Evolutionary conservation across 768 basidiomycete genomes (phyloP), one percentile per base, ranked within the genome.

Genomic region (Lyophyllum semitale): DNA sequence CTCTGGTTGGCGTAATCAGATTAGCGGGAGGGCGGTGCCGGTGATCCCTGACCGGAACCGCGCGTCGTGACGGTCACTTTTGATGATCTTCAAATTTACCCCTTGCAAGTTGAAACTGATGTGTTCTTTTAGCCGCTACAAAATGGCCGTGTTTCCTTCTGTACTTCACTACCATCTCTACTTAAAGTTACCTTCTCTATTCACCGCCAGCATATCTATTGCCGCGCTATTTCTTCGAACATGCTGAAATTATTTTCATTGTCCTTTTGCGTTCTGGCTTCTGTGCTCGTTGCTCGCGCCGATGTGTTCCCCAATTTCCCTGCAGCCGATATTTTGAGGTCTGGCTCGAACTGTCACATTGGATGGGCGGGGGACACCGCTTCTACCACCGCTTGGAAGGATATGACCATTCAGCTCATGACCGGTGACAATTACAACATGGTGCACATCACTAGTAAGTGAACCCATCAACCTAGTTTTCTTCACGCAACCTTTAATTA

Each of bases 391-490:
- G 60, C 57, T 9, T 94, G 91, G 91, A 85, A 80, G 66, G 68
- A 73, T 55, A 90, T 88, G 84, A 70, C 77, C 55, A 89, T 94
- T 53, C 74, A 90, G 67, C 79, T 93, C 66, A 93, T 90, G 90
- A 85, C 87, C 1, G 91, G 91, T 4, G 66, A 78, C 64, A 93
- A 94, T 73, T 71, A 78, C 49, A 60, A 78, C 43, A 92, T 92
- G 90, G 66, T 83, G 32, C 80, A 77, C 60, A 59, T 93, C 53
- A 82, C 84, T 18, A 84, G 89, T 90, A 56, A 51, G 85, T 76
- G 30, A 46, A 15, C 38, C 38, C 18, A n/a, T 6, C 8, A 9
- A 18, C 32, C 5, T 29, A 15, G 12, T 15, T 32, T n/a, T 35
- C 20, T 1, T 18, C 50, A 57, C n/a, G 11, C 47, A n/a, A 43